Evolutionary conservation across 495 filamentous ascomycete species (phyloP), one percentile per base, ranked within the genome.

Genomic region (Penicillium soppii): DNA sequence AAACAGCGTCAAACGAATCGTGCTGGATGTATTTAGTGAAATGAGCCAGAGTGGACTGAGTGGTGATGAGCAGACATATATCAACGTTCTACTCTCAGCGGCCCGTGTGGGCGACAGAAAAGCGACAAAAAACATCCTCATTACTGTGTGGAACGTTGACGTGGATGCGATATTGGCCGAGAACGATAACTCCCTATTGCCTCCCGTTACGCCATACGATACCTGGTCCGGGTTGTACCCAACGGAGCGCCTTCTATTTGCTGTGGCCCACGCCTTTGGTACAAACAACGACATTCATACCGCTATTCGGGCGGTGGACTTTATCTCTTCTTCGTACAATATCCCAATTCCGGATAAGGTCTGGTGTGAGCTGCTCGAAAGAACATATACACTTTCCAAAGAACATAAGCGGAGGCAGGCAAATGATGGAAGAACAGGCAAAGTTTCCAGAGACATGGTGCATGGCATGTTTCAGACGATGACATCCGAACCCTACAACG

Each of bases 291-390:
- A 82, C 15, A 65, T 87, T 9, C 59, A 72, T 5, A 68, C 66
- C 5, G 85, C 82, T 8, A 47, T 88, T 19, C 63, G 73, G 15
- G 32, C 73, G 1, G 68, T 88, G 1, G 78, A 85, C 23, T 78
- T 79, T 46, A 61, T 88, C 15, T 77, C 86, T 0, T 66, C 69
- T 0, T 68, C 74, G 9, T 88, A 86, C 64, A 49, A 72, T 1
- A 54, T 89, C 13, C 26, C 54, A 0, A 76, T 89, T 46, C 52
- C 77, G 1, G 23, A 51, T 5, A 52, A 67, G 9, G 68, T 79
- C 15, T 89, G 86, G 86, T 52, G 56, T 3, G 75, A 83, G 36
- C 58, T 89, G 7, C 67, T 88, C 21, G 73, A 82, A 47, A 79
- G 84, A 67, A 76, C 82, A 2, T 89, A 74, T 56, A 70, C 82